A percentile compares a stretch with the other conserved stretches of the same genome.
Evolutionary conservation across 2,329 filamentous ascomycete species (phyloP).

Genomic region (Didymella exigua): DNA sequence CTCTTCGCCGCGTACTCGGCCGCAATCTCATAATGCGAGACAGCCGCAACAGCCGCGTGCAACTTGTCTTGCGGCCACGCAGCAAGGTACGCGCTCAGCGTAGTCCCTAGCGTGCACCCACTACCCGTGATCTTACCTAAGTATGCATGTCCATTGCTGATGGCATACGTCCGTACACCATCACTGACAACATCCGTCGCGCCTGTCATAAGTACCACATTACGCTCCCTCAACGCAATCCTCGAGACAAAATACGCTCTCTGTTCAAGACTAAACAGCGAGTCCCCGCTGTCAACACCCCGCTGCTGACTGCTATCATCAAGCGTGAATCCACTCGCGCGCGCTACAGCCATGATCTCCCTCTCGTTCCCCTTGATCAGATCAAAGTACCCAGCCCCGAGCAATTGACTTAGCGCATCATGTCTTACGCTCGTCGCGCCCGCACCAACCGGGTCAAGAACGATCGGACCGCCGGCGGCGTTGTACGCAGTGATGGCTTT

Average conservation of each 20-base stretch:
- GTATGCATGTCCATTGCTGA: slow-evolving; percentile 77
- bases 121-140: slow-evolving; percentile 73
- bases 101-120: slow-evolving; percentile 84
- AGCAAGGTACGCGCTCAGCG: slow-evolving; percentile 76
- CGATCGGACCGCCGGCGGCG: slow-evolving; percentile 70
- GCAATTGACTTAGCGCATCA: slow-evolving; percentile 71
- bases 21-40: slow-evolving; percentile 79
- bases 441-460: slow-evolving; percentile 90
- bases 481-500: slow-evolving; percentile 85
- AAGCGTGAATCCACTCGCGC: slow-evolving; percentile 55
- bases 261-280: slow-evolving; percentile 59
- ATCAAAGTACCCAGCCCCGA: slow-evolving; percentile 77
- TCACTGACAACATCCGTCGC: slow-evolving; percentile 78
- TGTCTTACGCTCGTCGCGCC: slow-evolving; percentile 79
- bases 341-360: slow-evolving; percentile 75
- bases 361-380: slow-evolving; percentile 94
- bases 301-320: slow-evolving; percentile 64
- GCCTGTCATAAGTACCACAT: slow-evolving; percentile 83
- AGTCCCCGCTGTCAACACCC: slow-evolving; percentile 79
- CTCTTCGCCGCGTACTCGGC: slow-evolving; percentile 69
- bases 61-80: slow-evolving; percentile 50
- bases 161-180: slow-evolving; percentile 67
- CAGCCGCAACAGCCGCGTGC: slow-evolving; percentile 72
- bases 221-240: slow-evolving; percentile 71
- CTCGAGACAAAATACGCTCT: slow-evolving; percentile 67